These are phyloP conservation scores for Hylodesmum podocarpum DNA, from an alignment of 306 rosid species.

Conservation along the genomic window DNA sequence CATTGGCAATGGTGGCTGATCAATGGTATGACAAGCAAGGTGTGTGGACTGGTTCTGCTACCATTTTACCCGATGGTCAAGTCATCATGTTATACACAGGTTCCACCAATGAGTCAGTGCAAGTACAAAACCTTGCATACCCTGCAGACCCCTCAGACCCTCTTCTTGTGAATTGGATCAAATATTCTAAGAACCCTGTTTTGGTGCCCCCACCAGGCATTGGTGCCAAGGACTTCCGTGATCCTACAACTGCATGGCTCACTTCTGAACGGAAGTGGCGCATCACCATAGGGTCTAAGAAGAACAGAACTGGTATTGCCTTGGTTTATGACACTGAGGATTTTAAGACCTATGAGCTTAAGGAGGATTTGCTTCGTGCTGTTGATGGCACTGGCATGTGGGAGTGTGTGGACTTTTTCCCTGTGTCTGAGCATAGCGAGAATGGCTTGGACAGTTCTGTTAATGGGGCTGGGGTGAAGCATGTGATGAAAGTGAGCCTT, in stretches of 20 bases:
- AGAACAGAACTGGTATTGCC: conserved; percentile 71
- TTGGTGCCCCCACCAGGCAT: conserved; percentile 79
- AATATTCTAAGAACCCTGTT: conserved; percentile 75
- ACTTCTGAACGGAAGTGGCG: conserved; percentile 83
- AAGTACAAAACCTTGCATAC: conserved; percentile 83
- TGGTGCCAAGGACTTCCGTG: conserved; percentile 67
- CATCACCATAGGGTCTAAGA: conserved; percentile 68
- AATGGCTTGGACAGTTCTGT: conserved; percentile 65
- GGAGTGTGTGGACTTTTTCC: conserved; percentile 94
- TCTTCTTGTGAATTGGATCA: conserved; percentile 74
- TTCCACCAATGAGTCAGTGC: conserved; percentile 72
- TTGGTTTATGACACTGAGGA: conserved; percentile 76
- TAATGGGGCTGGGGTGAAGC: conserved; percentile 65
- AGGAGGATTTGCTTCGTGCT: conserved; percentile 54
- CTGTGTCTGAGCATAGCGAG: conserved; percentile 46
- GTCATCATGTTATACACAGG: conserved; percentile 90
- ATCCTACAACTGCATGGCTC: conserved; percentile 90
- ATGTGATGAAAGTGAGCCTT: conserved; percentile 81
- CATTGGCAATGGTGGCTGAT: conserved; percentile 82
- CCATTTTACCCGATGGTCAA: conserved; percentile 62
- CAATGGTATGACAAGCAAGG: conserved; percentile 81
- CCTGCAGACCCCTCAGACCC: conserved; percentile 79
- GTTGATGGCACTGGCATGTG: conserved; percentile 89
- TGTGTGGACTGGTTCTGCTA: conserved; percentile 96
- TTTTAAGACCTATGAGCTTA: conserved; percentile 62